A percentile compares a stretch with the other conserved stretches of the same genome.
phyloP scores from a whole-genome alignment of 2,329 filamentous ascomycete genomes.

The Fusarium cyanostomum region DNA sequence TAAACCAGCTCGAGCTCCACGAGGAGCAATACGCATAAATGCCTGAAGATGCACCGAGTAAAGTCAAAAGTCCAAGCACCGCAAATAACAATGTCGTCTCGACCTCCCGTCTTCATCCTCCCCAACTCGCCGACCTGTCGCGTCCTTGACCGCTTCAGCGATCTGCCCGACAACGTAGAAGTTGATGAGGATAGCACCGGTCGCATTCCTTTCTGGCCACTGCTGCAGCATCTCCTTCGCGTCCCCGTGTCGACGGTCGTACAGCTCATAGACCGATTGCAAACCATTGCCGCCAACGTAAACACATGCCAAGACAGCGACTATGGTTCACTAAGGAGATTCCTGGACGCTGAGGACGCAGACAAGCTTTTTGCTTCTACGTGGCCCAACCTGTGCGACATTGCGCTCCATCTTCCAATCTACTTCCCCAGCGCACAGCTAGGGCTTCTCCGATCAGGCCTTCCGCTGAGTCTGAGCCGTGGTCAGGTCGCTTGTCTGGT shows the following conservation, averaged over 20 bases:
- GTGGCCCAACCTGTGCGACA: slow-evolving; percentile 40
- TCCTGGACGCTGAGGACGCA: background rate
- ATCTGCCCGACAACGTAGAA: slow-evolving; percentile 28
- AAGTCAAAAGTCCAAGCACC: too few relatives aligned
- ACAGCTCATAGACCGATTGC: slow-evolving; percentile 41
- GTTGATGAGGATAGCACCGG: slow-evolving; percentile 39
- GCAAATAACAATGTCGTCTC: slow-evolving; percentile 13
- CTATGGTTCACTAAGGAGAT: slow-evolving; percentile 31
- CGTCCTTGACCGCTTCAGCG: slow-evolving; percentile 46
- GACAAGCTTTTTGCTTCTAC: slow-evolving; percentile 10
- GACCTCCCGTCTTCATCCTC: slow-evolving; percentile 28
- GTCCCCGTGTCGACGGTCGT: slow-evolving; percentile 3
- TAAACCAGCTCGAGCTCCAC: too few relatives aligned
- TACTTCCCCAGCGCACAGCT: slow-evolving; percentile 36
- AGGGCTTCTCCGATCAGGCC: slow-evolving; percentile 21
- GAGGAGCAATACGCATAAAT: too few relatives aligned
- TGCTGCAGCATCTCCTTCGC: slow-evolving; percentile 38
- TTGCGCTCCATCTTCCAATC: slow-evolving; percentile 31
- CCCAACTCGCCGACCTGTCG: slow-evolving; percentile 31
- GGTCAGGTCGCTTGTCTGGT: slow-evolving; percentile 45
- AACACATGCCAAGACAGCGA: slow-evolving; percentile 32
- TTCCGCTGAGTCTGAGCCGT: slow-evolving; percentile 33
- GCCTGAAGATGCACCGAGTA: too few relatives aligned
- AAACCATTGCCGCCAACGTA: slow-evolving; percentile 41
- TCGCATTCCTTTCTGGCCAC: slow-evolving; percentile 39